phyloP scores from a whole-genome alignment of 495 filamentous ascomycete species.

The Penicillium cataractarum region DNA sequence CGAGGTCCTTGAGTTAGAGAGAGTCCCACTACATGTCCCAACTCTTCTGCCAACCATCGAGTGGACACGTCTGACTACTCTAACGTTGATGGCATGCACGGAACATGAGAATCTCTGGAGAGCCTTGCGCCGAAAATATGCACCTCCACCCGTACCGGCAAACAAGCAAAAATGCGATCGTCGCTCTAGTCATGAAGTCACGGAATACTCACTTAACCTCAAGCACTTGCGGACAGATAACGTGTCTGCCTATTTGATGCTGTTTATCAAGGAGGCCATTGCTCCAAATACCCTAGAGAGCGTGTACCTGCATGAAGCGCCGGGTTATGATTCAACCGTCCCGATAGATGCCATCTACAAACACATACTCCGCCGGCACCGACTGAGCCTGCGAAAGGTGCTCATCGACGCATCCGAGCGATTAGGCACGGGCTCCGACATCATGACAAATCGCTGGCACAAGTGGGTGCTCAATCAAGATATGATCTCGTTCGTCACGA shows the following conservation, averaged over 20 bases:
- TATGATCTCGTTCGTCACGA: conserved; percentile 76
- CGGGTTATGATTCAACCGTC: conserved; percentile 58
- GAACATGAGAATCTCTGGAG: conserved; percentile 84
- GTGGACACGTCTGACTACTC: conserved; percentile 73
- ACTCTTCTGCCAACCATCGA: conserved; percentile 74
- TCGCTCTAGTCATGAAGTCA: conserved; percentile 18
- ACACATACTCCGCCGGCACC: conserved; percentile 72
- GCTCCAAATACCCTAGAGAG: conserved; percentile 85
- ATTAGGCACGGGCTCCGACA: conserved; percentile 35
- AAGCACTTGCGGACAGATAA: conserved; percentile 82
- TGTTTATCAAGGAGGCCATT: conserved; percentile 82
- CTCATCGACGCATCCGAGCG: conserved; percentile 74
- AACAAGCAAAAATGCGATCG: conserved; percentile 20
- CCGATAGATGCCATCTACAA: conserved; percentile 76
- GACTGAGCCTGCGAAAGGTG: conserved; percentile 72
- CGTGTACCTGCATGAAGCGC: conserved; percentile 79
- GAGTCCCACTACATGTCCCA: conserved; percentile 72
- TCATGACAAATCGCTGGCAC: conserved; percentile 54
- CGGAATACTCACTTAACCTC: conserved; percentile 71
- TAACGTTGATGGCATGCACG: conserved; percentile 81
- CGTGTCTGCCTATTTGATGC: conserved; percentile 76
- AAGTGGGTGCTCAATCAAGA: conserved; percentile 81
- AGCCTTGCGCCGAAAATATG: conserved; percentile 70
- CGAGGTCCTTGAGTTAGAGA: conserved; percentile 79
- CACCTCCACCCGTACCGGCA: conserved; percentile 49